Conservation (phyloP, 1,139 yeast genomes). For the Pichia sp. region DNA sequence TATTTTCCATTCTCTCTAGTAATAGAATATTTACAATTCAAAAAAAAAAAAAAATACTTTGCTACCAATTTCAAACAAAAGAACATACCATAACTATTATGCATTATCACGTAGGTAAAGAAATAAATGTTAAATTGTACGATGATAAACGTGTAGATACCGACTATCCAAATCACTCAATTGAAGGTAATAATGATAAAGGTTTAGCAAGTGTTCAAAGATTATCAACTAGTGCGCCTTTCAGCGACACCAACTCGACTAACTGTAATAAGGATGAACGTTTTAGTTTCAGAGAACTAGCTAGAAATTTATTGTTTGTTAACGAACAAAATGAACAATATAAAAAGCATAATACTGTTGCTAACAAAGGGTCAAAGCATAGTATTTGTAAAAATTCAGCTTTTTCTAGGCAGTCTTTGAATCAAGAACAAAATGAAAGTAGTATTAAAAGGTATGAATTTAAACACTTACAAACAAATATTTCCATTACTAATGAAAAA, state of each 20-base stretch:
- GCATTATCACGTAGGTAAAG: not conserved
- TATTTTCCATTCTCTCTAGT: not conserved
- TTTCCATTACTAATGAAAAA: constrained; percentile 2
- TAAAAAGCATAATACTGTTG: not conserved
- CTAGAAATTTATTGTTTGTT: constrained; percentile 20
- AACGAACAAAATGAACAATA: not conserved
- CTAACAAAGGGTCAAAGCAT: not conserved
- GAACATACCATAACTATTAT: not conserved
- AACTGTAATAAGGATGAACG: constrained; percentile 17
- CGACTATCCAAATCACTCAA: not conserved
- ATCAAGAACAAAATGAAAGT: not conserved
- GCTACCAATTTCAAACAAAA: not conserved
- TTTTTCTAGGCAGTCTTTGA: not conserved
- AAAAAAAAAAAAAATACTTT: not conserved
- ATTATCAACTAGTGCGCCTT: not conserved
- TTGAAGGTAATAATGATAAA: not conserved
- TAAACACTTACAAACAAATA: constrained; percentile 7
- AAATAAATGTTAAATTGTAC: not conserved
- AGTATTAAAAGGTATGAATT: not conserved
- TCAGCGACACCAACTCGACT: not conserved
- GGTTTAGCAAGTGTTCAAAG: not conserved
- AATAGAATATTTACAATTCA: not conserved
- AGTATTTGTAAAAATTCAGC: not conserved
- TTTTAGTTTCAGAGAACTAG: constrained; percentile 23
- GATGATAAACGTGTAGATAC: not conserved